phyloP scores from a whole-genome alignment of 116 monocot species.

The Thalassia testudinum region DNA sequence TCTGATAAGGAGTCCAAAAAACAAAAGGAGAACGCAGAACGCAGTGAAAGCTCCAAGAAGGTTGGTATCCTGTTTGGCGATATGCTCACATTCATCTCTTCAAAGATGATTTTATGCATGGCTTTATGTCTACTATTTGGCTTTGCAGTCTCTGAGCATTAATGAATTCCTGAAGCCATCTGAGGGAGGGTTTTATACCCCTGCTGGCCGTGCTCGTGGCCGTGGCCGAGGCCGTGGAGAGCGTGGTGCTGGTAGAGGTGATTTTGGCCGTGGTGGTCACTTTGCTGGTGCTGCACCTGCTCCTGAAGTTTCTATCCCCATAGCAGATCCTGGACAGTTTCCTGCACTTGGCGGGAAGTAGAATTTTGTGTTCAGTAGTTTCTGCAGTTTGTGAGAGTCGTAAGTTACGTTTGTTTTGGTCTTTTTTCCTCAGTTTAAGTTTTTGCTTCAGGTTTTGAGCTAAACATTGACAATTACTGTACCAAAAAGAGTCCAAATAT shows the following conservation, averaged over 20 bases:
- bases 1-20: constrained; percentile 11
- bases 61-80: background rate
- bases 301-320: constrained; percentile 1
- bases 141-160: constrained; percentile 22
- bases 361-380: background rate
- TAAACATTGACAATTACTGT: no score
- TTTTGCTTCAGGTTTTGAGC: no score
- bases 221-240: constrained; percentile 5
- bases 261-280: background rate
- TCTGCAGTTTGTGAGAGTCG: no score
- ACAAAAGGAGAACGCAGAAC: constrained; percentile 12
- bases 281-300: background rate
- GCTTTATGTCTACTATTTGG: background rate
- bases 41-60: constrained; percentile 16
- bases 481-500: no score
- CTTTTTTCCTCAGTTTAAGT: no score
- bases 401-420: no score
- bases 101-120: background rate
- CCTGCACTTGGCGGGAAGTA: constrained; percentile 25
- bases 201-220: constrained; percentile 17
- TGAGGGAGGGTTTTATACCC: constrained; percentile 18
- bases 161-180: constrained; percentile 34
- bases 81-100: background rate
- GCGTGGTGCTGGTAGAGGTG: constrained; percentile 8
- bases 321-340: constrained; percentile 28